A percentile compares a stretch with the other conserved stretches of the same genome.
These are phyloP conservation scores for Alternaria gansuensis DNA, from an alignment of 2,329 filamentous ascomycete genomes.

Conservation along the genomic window DNA sequence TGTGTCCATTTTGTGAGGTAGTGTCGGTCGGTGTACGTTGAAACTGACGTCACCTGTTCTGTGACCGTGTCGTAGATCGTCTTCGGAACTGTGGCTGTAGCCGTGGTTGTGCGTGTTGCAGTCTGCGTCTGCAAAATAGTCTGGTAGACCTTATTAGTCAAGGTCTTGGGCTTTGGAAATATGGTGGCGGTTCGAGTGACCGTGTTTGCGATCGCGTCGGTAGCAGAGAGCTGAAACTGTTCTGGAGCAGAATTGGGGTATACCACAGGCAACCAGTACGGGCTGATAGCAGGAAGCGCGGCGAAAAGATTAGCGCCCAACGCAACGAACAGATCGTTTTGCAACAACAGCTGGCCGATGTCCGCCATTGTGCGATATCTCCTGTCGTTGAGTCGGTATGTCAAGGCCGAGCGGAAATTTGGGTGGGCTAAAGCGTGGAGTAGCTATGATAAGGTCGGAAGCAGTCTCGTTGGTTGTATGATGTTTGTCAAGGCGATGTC, in stretches of 20 bases:
- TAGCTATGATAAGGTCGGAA: neutral
- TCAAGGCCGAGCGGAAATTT: neutral
- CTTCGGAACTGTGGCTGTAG: neutral
- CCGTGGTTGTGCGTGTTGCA: neutral
- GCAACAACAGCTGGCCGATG: constrained; percentile 1
- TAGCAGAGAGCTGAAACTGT: neutral
- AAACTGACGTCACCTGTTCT: constrained; percentile 4
- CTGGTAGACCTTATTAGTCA: constrained; percentile 6
- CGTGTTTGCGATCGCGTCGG: neutral
- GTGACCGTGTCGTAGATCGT: constrained; percentile 8
- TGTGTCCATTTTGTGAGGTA: constrained; percentile 11
- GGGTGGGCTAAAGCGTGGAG: neutral
- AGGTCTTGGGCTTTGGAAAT: neutral
- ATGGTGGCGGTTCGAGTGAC: constrained; percentile 7
- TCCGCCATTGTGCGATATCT: neutral
- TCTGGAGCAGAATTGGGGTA: neutral
- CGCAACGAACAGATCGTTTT: constrained; percentile 5
- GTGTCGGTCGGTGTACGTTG: neutral
- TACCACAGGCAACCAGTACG: neutral
- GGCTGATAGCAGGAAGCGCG: neutral
- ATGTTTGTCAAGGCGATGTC: constrained; percentile 1
- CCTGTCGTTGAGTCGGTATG: neutral
- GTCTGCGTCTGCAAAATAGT: constrained; percentile 3
- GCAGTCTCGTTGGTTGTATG: neutral
- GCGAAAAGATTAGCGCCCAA: neutral